Conservation (phyloP, 371 early-diverging fungal species). For the Apophysomyces elegans region DNA sequence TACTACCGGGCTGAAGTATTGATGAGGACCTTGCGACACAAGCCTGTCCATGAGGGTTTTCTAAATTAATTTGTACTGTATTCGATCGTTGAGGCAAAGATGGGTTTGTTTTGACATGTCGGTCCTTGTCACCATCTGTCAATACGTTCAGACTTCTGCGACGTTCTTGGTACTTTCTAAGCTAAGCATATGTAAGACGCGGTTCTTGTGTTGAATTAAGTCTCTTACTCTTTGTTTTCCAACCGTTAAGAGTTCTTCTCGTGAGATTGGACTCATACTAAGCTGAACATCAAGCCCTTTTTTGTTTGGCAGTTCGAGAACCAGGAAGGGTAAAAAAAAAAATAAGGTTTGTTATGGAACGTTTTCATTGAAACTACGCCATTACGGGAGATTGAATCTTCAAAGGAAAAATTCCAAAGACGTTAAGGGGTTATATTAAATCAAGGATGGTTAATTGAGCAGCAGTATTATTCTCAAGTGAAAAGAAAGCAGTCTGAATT, state of each 20-base stretch:
- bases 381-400: neutral
- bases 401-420: too few relatives aligned
- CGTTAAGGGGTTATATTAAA: too few relatives aligned
- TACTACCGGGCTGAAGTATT: neutral
- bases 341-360: conserved; percentile 2
- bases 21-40: neutral
- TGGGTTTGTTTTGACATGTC: neutral
- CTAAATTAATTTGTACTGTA: neutral
- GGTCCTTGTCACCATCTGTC: neutral
- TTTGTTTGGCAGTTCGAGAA: neutral
- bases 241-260: conserved; percentile 15
- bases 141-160: neutral
- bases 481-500: too few relatives aligned
- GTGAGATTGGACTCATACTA: neutral
- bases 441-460: neutral
- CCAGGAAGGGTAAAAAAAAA: conserved; percentile 4
- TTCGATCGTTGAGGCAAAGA: neutral
- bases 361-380: neutral
- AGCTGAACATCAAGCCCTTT: neutral
- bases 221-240: conserved; percentile 15
- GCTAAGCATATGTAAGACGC: conserved; percentile 12
- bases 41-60: neutral
- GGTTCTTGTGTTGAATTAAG: neutral
- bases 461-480: too few relatives aligned
- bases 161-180: conserved; percentile 13